Evolutionary conservation across 495 filamentous ascomycete species (phyloP), one percentile per base, ranked within the genome.

Genomic region (Podospora comata): DNA sequence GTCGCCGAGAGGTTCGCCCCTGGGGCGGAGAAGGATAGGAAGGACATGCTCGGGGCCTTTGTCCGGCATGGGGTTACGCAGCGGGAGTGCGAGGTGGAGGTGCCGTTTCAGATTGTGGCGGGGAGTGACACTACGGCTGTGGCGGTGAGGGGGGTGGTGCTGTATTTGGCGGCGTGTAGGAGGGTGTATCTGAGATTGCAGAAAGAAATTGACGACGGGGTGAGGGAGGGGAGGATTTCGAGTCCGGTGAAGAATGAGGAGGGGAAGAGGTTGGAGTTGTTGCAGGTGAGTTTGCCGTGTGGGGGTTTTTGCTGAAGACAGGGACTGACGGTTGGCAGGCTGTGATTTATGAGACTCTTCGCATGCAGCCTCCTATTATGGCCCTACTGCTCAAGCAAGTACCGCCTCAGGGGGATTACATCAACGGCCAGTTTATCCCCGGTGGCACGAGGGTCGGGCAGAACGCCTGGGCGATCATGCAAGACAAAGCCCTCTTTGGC

Each of bases 81-180:
- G 18, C 69, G 69, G 65, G 68, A 80, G 57, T 75, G 72, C 69
- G 72, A 77, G 58, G 26, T 72, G 81, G 64, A 84, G 68, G 76
- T 76, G 44, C 64, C 79, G 9, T 74, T 83, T 26, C 79, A 82
- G 69, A 80, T 80, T 30, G 75, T 89, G 4, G 89, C 89, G 0
- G 88, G 88, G 5, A 84, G 87, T 2, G 89, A 91, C 67, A 90
- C 88, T 19, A 88, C 87, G 0, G 84, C 86, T 0, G 87, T 85
- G 1, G 82, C 83, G 13, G 83, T 90, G 68, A 82, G 83, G 59
- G 80, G 78, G 1, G 77, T 86, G 60, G 76, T 90, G 61, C 72
- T 82, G 34, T 84, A 85, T 70, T 73, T 90, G 30, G 69, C 87
- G 6, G 73, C 76, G 15, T 75, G 80, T 32, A 74, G 74, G 0